Conservation (phyloP, 345 rosid genomes). For the Adansonia digitata region DNA sequence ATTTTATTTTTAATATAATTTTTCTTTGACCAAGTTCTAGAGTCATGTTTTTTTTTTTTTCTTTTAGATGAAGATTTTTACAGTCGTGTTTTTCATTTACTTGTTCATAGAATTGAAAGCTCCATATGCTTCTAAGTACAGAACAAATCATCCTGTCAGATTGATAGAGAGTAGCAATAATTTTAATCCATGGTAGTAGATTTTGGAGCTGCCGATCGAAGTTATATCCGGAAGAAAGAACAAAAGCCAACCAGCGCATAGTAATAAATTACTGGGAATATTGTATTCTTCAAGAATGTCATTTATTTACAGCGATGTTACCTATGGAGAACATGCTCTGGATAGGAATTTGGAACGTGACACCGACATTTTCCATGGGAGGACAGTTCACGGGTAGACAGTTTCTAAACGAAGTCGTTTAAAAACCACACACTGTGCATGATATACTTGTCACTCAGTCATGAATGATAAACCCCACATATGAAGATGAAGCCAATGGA, state of each 20-base stretch:
- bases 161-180: too few relatives aligned
- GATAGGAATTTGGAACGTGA: neutral
- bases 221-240: too few relatives aligned
- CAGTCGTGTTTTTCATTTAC: neutral
- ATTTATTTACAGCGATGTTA: neutral
- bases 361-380: too few relatives aligned
- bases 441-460: neutral
- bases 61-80: neutral
- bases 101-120: neutral
- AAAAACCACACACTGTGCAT: neutral
- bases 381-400: too few relatives aligned
- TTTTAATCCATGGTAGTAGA: neutral
- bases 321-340: neutral
- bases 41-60: too few relatives aligned
- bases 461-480: neutral
- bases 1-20: too few relatives aligned
- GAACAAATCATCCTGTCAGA: too few relatives aligned
- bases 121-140: too few relatives aligned
- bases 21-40: too few relatives aligned
- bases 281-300: neutral
- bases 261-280: neutral
- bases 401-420: too few relatives aligned
- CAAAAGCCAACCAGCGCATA: neutral
- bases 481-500: neutral
- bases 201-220: neutral